Percentiles rank a stretch among this genome's conserved stretches.
Evolutionary conservation across 2,329 filamentous ascomycete species (phyloP).

Genomic region (Blastomyces gilchristii): DNA sequence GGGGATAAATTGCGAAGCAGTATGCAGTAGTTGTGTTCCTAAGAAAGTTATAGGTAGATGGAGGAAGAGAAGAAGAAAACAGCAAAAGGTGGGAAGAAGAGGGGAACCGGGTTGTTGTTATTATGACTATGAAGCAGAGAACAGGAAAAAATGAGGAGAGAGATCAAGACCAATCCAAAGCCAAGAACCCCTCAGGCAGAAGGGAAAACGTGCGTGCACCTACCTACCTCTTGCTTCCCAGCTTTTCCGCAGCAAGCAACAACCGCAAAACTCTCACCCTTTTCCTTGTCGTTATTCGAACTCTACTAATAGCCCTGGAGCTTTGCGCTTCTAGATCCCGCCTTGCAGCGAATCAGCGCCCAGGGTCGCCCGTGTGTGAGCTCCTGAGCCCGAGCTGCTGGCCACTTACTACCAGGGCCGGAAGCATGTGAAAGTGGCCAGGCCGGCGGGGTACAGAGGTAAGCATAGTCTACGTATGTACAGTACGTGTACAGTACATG

Average conservation of each 20-base stretch:
- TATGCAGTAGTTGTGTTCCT: background rate
- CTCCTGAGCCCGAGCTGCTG: background rate
- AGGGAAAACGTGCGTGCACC: background rate
- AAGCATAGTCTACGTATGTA: no score
- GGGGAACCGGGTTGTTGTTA: background rate
- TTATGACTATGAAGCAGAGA: background rate
- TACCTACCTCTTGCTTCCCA: background rate
- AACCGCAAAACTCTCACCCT: background rate
- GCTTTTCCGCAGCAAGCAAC: background rate
- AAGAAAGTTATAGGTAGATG: background rate
- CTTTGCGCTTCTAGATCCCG: background rate
- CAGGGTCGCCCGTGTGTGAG: background rate
- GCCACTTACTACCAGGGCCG: background rate
- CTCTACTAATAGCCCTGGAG: background rate
- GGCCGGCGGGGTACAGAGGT: background rate
- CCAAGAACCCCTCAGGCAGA: background rate
- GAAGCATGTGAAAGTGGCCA: slow-evolving; percentile 7
- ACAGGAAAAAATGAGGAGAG: background rate
- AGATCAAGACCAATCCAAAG: background rate
- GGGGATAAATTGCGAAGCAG: no score
- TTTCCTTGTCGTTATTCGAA: background rate
- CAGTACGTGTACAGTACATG: no score
- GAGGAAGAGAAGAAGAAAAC: background rate
- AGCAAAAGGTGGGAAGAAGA: background rate
- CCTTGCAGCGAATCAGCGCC: background rate